phyloP scores from a whole-genome alignment of 331 rosid species.

The Arachis monticola region DNA sequence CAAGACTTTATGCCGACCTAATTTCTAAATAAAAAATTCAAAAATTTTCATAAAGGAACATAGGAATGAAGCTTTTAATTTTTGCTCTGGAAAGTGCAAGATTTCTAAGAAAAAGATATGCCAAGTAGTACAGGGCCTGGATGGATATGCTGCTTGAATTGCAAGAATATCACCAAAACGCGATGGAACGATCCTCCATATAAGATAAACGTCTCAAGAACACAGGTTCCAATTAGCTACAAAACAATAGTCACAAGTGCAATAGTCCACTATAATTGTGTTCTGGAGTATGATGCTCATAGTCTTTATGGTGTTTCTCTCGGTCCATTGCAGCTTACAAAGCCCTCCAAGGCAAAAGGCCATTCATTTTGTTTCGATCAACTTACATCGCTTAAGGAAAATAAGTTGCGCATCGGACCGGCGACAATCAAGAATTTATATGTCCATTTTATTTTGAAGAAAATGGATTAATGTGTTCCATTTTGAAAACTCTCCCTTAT shows the following conservation, averaged over 20 bases:
- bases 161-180: too few relatives aligned
- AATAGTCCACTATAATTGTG: constrained; percentile 67
- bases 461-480: too few relatives aligned
- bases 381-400: constrained; percentile 84
- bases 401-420: constrained; percentile 95
- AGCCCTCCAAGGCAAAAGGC: constrained; percentile 77
- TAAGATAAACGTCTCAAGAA: too few relatives aligned
- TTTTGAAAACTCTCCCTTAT: too few relatives aligned
- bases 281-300: constrained; percentile 90
- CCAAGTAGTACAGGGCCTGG: constrained; percentile 62
- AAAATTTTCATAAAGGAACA: too few relatives aligned
- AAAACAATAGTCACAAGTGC: too few relatives aligned
- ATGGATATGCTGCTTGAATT: too few relatives aligned
- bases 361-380: constrained; percentile 34
- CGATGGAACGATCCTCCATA: too few relatives aligned
- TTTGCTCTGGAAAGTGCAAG: constrained; percentile 81
- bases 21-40: too few relatives aligned
- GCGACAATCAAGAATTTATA: constrained; percentile 66
- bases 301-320: constrained; percentile 80
- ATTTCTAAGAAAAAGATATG: constrained; percentile 67
- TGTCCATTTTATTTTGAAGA: too few relatives aligned
- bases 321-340: constrained; percentile 83
- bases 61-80: constrained; percentile 72
- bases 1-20: too few relatives aligned
- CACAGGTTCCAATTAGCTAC: too few relatives aligned